Evolutionary conservation across 305 asterid genomes (phyloP), one percentile per base, ranked within the genome.

Genomic region (Fraxinus velutina): DNA sequence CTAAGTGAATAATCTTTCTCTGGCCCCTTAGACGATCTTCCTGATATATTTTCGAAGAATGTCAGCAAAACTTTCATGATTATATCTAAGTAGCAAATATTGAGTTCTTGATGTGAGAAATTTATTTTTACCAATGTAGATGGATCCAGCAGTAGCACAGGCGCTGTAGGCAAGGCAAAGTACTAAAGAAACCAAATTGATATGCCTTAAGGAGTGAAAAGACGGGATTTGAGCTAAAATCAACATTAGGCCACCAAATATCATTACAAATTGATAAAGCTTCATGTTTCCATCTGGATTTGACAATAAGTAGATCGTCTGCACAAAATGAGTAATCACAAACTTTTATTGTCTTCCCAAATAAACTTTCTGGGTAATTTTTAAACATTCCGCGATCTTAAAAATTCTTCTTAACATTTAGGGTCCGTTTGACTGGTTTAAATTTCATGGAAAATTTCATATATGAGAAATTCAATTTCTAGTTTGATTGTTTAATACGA

Each of bases 201-300:
- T 92, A 81, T 95, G 89, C 86, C 99, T 90, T 30, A 95, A 80
- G 0, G 99, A 95, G 86, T 95, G 99, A 77, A 95, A 95, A 83
- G 99, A 95, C 82, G 99, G 99, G 86, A 94, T 85, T 86, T 95
- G 97, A 80, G 97, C 99, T 78, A 95, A 88, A 39, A 94, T 78
- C 84, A 94, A 79, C 97, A 92, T 90, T n/a, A 94, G 81, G 19
- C 92, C 89, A 79, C 99, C 99, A 90, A 94, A 92, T 77, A 94
- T 92, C 0, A 88, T 85, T 17, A 95, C 91, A 57, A 94, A 95
- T 80, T 90, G 87, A 78, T 87, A 92, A 0, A 94, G 90, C 87
- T 89, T 87, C 92, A 95, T 88, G 6, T 74, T 75, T 74, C 95
- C 98, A 73, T 89, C 85, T 75, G 97, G 96, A 62, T 84, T 86